Conservation (phyloP, 371 early-diverging fungal genomes). For the Nematocida sp. region DNA sequence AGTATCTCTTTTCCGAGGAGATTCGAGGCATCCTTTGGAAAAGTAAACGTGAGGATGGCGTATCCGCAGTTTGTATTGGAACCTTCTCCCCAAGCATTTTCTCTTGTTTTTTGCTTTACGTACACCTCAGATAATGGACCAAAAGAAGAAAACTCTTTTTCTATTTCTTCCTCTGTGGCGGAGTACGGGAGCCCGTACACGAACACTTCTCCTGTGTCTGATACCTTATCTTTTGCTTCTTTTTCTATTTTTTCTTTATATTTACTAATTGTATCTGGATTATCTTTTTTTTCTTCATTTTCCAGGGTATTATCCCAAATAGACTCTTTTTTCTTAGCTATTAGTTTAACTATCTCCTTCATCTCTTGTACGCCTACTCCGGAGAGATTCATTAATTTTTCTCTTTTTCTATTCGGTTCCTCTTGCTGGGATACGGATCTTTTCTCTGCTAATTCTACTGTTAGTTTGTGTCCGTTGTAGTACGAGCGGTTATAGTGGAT, state of each 20-base stretch:
- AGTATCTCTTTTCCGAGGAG: slow-evolving; percentile 21
- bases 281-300: slow-evolving; percentile 6
- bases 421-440: slow-evolving; percentile 24
- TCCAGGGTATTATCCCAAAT: slow-evolving; percentile 16
- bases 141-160: slow-evolving; percentile 82
- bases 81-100: slow-evolving; percentile 53
- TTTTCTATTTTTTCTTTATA: slow-evolving; percentile 7
- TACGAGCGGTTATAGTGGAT: slow-evolving; percentile 46
- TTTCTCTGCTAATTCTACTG: not conserved
- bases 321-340: slow-evolving; percentile 50
- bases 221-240: slow-evolving; percentile 29
- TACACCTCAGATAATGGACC: slow-evolving; percentile 38
- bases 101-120: slow-evolving; percentile 54
- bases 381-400: slow-evolving; percentile 8
- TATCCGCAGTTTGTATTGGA: slow-evolving; percentile 31
- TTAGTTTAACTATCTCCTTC: slow-evolving; percentile 54
- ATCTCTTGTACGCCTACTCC: slow-evolving; percentile 21
- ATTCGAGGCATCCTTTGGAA: slow-evolving; percentile 34
- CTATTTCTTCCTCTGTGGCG: slow-evolving; percentile 79
- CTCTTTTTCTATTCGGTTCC: slow-evolving; percentile 56
- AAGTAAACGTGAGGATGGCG: slow-evolving; percentile 25
- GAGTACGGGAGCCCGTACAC: slow-evolving; percentile 75
- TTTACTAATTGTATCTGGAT: slow-evolving; percentile 25
- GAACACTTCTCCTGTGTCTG: slow-evolving; percentile 46
- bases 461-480: slow-evolving; percentile 36